Conservation (phyloP, 2,329 filamentous ascomycete genomes). For the Graphilbum fragrans region DNA sequence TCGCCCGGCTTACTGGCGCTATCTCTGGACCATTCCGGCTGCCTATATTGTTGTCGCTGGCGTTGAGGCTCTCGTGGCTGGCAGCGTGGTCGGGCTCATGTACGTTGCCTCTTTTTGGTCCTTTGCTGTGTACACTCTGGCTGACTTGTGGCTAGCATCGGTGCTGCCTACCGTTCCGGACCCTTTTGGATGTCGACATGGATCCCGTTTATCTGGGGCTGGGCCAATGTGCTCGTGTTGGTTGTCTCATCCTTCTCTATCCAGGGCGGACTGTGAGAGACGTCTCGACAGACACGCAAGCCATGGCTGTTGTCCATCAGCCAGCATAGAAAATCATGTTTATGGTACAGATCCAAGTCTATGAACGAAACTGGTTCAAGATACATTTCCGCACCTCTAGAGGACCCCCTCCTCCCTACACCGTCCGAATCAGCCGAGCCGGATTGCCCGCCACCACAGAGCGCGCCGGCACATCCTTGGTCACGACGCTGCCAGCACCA, state of each 20-base stretch:
- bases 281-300: too few species aligned
- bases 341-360: neutral
- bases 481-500: conserved; percentile 75
- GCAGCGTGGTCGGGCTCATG: conserved; percentile 72
- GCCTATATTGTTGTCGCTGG: conserved; percentile 61
- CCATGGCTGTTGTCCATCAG: too few species aligned
- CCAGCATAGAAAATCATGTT: too few species aligned
- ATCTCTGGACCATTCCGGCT: conserved; percentile 60
- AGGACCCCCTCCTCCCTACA: conserved; percentile 12
- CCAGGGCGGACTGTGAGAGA: conserved; percentile 63
- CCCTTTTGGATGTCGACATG: conserved; percentile 89
- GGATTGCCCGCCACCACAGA: conserved; percentile 56
- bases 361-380: neutral
- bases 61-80: conserved; percentile 65
- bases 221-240: conserved; percentile 71
- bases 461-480: conserved; percentile 57
- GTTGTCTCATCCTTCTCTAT: conserved; percentile 88
- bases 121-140: neutral
- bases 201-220: conserved; percentile 82
- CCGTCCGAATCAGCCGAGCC: conserved; percentile 40
- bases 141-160: conserved; percentile 46
- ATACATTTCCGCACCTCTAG: too few species aligned
- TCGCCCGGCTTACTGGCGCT: conserved; percentile 38
- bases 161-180: conserved; percentile 68
- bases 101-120: conserved; percentile 29